These are phyloP conservation scores for Tulasnella sp. DNA, from an alignment of 768 basidiomycete species.

Conservation along the genomic window DNA sequence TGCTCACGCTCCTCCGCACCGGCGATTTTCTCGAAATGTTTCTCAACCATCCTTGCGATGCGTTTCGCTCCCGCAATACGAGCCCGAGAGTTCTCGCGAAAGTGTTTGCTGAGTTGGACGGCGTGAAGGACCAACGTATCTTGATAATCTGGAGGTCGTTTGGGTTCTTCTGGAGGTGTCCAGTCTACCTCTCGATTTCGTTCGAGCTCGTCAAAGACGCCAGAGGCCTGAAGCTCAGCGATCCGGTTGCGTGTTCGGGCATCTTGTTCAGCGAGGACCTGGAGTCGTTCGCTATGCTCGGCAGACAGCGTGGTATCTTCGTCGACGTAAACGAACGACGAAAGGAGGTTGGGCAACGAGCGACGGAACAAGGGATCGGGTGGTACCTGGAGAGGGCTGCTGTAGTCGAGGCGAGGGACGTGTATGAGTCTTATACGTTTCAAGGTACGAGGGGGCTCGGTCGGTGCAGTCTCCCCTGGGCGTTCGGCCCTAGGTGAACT, in stretches of 20 bases:
- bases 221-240: slow-evolving; percentile 40
- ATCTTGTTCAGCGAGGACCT: slow-evolving; percentile 37
- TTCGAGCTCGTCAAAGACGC: slow-evolving; percentile 40
- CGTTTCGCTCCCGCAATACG: slow-evolving; percentile 35
- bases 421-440: slow-evolving; percentile 66
- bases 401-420: slow-evolving; percentile 47
- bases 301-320: slow-evolving; percentile 40
- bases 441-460: slow-evolving; percentile 35
- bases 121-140: slow-evolving; percentile 34
- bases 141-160: slow-evolving; percentile 29
- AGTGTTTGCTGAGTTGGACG: slow-evolving; percentile 29
- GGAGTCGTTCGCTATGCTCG: slow-evolving; percentile 36
- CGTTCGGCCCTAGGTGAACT: not conserved
- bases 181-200: slow-evolving; percentile 19
- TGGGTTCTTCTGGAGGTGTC: slow-evolving; percentile 23
- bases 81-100: slow-evolving; percentile 35
- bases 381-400: slow-evolving; percentile 58
- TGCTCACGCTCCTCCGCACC: slow-evolving; percentile 53
- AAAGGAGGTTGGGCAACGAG: slow-evolving; percentile 50
- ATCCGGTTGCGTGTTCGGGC: slow-evolving; percentile 40
- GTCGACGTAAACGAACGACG: slow-evolving; percentile 51
- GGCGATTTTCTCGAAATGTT: slow-evolving; percentile 66
- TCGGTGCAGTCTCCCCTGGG: not conserved
- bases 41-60: slow-evolving; percentile 58
- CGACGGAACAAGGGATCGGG: slow-evolving; percentile 43